Conservation (phyloP, 306 rosid genomes). For the Casuarina glauca region DNA sequence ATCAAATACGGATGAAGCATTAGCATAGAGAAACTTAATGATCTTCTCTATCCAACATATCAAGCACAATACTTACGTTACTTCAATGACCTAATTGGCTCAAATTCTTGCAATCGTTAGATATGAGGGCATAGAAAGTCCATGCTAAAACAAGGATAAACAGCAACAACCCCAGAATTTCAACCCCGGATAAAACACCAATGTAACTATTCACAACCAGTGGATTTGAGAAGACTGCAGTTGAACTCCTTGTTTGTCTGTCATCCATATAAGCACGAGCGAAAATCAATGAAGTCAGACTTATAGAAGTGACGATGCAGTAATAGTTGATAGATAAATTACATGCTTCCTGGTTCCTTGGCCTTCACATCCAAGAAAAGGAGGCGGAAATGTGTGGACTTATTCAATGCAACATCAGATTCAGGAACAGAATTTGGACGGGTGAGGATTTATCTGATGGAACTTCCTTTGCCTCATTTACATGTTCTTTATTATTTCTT, state of each 20-base stretch:
- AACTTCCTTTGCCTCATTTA: too few species aligned
- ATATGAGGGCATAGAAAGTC: slow-evolving; percentile 69
- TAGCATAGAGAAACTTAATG: slow-evolving; percentile 9
- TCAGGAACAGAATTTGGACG: too few species aligned
- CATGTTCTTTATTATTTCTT: too few species aligned
- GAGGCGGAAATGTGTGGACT: slow-evolving; percentile 53
- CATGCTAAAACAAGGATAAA: slow-evolving; percentile 66
- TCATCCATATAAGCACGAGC: slow-evolving; percentile 4
- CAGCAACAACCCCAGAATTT: slow-evolving; percentile 55
- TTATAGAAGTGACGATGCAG: background rate
- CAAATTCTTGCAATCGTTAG: slow-evolving; percentile 68
- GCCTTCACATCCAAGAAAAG: slow-evolving; percentile 58
- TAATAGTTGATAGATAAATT: slow-evolving; percentile 23
- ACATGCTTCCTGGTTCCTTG: slow-evolving; percentile 57
- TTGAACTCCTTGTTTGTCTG: slow-evolving; percentile 46
- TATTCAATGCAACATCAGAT: too few species aligned
- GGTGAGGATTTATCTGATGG: too few species aligned
- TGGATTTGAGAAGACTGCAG: slow-evolving; percentile 55
- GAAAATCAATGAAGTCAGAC: background rate
- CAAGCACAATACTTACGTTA: slow-evolving; percentile 43
- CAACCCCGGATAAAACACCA: slow-evolving; percentile 71
- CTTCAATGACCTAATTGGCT: slow-evolving; percentile 57
- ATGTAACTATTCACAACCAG: slow-evolving; percentile 55
- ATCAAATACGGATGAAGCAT: slow-evolving; percentile 46
- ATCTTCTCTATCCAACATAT: background rate